These are phyloP conservation scores for Sicyos baderoa DNA, from an alignment of 306 rosid genomes.

Conservation along the genomic window DNA sequence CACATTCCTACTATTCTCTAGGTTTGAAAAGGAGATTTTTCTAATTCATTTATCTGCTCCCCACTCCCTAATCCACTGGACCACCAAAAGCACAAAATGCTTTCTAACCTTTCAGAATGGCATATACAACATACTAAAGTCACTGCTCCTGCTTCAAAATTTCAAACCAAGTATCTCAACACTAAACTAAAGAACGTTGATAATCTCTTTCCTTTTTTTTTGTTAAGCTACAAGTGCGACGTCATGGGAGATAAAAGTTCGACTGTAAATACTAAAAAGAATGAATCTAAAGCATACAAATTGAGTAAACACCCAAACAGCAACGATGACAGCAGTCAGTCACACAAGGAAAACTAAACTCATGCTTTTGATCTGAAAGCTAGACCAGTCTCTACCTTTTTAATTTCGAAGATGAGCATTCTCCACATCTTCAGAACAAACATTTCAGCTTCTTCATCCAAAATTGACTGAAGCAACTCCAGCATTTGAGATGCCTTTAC, in stretches of 20 bases:
- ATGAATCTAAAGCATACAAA: conserved; percentile 12
- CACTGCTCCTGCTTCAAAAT: not conserved
- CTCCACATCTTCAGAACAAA: conserved; percentile 99
- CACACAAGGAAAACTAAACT: not conserved
- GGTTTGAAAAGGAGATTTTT: not conserved
- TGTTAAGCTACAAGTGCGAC: conserved; percentile 13
- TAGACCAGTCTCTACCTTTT: conserved; percentile 91
- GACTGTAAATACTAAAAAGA: conserved; percentile 12
- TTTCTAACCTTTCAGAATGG: not conserved
- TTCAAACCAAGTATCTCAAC: not conserved
- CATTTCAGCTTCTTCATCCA: conserved; percentile 99
- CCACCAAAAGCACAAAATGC: not conserved
- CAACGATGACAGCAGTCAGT: not conserved
- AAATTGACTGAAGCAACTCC: conserved; percentile 79
- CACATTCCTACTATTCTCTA: not conserved
- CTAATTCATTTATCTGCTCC: not conserved
- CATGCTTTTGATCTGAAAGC: conserved; percentile 49
- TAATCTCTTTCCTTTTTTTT: not conserved
- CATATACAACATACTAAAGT: conserved; percentile 6
- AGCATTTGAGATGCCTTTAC: conserved; percentile 92
- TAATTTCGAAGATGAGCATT: conserved; percentile 96
- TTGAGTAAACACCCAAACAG: conserved; percentile 1
- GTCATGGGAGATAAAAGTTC: conserved; percentile 12
- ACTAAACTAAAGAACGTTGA: not conserved
- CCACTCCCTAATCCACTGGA: not conserved